Conservation (phyloP, 2,329 filamentous ascomycete species). For the Cryphonectria parasitica region DNA sequence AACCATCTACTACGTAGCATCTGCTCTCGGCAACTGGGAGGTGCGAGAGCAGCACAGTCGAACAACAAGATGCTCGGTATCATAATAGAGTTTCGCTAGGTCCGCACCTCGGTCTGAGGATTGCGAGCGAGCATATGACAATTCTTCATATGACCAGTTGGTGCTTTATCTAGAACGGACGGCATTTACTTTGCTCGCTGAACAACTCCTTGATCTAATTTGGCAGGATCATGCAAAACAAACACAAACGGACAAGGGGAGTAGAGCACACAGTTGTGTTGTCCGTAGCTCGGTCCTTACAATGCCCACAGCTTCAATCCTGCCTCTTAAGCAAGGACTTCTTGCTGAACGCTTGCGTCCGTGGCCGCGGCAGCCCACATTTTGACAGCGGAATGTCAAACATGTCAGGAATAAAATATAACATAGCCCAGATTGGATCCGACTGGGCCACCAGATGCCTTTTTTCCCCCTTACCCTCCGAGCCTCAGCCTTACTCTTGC, state of each 20-base stretch:
- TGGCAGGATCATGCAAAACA: no score
- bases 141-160: neutral
- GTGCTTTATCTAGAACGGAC: neutral
- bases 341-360: neutral
- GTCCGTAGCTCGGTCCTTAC: no score
- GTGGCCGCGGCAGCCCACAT: constrained; percentile 10
- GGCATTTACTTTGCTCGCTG: neutral
- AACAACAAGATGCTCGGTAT: neutral
- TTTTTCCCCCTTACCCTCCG: neutral
- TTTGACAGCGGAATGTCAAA: constrained; percentile 13
- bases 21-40: neutral
- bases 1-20: no score
- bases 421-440: neutral
- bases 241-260: no score
- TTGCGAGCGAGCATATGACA: neutral
- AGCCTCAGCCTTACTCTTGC: neutral
- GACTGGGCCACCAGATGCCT: neutral
- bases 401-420: neutral
- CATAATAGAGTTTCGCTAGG: neutral
- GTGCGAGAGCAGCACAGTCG: neutral
- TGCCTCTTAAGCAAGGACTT: no score
- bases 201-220: neutral
- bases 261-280: no score
- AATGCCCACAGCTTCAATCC: no score
- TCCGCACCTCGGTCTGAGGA: neutral